Base-by-base conservation (phyloP, 2,329 filamentous ascomycete genomes). In the Stromatinia cepivora region DNA sequence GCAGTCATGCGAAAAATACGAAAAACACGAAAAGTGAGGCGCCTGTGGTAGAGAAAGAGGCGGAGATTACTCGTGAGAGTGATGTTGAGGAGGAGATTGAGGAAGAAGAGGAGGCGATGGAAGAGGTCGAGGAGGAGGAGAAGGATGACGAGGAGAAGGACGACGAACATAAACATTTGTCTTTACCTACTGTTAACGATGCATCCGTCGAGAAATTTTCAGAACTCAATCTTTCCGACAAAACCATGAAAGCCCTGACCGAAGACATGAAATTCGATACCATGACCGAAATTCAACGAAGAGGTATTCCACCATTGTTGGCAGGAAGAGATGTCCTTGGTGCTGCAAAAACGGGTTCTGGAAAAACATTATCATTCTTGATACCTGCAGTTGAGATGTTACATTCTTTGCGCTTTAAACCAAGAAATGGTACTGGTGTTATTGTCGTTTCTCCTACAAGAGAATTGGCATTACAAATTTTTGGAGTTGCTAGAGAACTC, bases 341-440 rank as follows among this genome's bases (percentile, higher is more conserved):
- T 76, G 94, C 94, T 45, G 95, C 95, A 64, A 98, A 98, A 85
- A 97, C 94, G 4, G 94, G 94, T 56, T 96, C 92, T 31, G 95
- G 95, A 79, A 99, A 99, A 84, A 99, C 95, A 0, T 82, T 98
- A 71, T 91, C 94, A 4, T 99, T 99, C 82, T 84, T 99, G 71
- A 94, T 98, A 70, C 95, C 95, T 25, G 94, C 94, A 2, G 86
- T 98, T 52, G 95, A 98, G 82, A 96, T 97, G 89, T 86, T 99
- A 71, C 89, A 90, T 78, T 89, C 93, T 22, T 85, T 99, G 76
- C 88, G 91, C 72, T 98, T 97, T 86, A 98, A 98, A 84, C 94
- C 94, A 28, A 86, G 94, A 77, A 97, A 97, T 80, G 94, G 91
- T 72, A 94, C 92, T 61, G 95, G 95, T 77, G 94, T 94, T 69